A percentile compares a stretch with the other conserved stretches of the same genome.
phyloP scores from a whole-genome alignment of 257 asterid genomes.

The Solanum virginianum region DNA sequence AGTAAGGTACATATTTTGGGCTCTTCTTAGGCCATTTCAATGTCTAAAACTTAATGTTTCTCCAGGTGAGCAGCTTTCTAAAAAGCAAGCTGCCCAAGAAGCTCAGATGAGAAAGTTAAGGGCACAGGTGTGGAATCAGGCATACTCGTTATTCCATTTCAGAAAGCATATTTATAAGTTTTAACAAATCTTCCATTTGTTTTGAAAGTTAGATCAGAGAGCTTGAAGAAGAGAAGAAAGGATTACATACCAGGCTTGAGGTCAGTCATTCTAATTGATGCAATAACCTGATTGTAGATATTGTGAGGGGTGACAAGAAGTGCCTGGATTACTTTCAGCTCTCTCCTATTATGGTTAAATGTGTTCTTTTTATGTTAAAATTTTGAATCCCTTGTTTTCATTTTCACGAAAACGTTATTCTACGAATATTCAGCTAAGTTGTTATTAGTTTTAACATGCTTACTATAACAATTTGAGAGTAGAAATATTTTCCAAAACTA shows the following conservation, averaged over 20 bases:
- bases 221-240: conserved; percentile 99
- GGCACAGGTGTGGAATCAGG: conserved; percentile 65
- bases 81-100: conserved; percentile 99
- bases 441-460: neutral
- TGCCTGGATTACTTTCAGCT: neutral
- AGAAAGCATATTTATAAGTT: conserved; percentile 4
- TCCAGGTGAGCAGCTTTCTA: conserved; percentile 94
- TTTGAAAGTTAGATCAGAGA: conserved; percentile 86
- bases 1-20: neutral
- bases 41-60: conserved; percentile 1
- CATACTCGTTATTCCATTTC: conserved; percentile 9
- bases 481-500: neutral
- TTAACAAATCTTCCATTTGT: conserved; percentile 20
- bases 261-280: conserved; percentile 19
- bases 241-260: conserved; percentile 71
- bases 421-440: neutral
- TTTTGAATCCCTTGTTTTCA: neutral
- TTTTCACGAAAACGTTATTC: neutral
- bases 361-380: neutral
- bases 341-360: neutral
- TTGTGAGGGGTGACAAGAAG: neutral
- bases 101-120: conserved; percentile 84
- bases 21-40: neutral
- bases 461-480: neutral
- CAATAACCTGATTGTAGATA: neutral